Percentiles rank a stretch among this genome's conserved stretches.
phyloP scores from a whole-genome alignment of 1,139 yeast species.

The Candida frijolesensis region DNA sequence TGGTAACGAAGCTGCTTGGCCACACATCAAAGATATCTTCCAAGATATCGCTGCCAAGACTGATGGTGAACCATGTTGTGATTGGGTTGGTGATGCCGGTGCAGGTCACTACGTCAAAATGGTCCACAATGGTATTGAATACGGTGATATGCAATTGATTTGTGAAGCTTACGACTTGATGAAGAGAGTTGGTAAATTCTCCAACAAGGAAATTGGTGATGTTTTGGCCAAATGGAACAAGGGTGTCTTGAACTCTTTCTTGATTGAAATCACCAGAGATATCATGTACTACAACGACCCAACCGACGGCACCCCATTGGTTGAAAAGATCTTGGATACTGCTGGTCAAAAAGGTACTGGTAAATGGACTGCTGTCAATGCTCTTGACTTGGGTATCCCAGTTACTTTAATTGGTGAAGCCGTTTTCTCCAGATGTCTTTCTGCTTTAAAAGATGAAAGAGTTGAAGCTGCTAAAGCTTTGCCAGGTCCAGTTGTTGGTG shows the following conservation, averaged over 20 bases:
- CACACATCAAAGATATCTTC: conserved; percentile 94
- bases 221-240: conserved; percentile 94
- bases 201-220: conserved; percentile 90
- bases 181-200: conserved; percentile 91
- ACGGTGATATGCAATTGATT: conserved; percentile 99
- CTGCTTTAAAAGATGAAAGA: conserved; percentile 92
- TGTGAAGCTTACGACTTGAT: conserved; percentile 96
- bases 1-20: conserved; percentile 98
- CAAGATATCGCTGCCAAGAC: conserved; percentile 95
- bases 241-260: conserved; percentile 97
- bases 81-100: conserved; percentile 99
- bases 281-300: conserved; percentile 85
- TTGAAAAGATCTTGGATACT: conserved; percentile 93
- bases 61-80: conserved; percentile 99
- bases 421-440: conserved; percentile 93
- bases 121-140: conserved; percentile 99
- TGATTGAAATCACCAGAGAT: conserved; percentile 95
- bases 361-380: conserved; percentile 99
- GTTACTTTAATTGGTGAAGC: conserved; percentile 99
- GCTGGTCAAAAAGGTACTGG: conserved; percentile 99
- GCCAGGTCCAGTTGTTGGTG: conserved; percentile 69
- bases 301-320: conserved; percentile 86
- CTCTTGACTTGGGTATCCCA: conserved; percentile 97
- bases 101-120: conserved; percentile 98
- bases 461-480: conserved; percentile 76